phyloP scores from a whole-genome alignment of 176 grass and related monocot genomes.

The Rhynchospora breviuscula region DNA sequence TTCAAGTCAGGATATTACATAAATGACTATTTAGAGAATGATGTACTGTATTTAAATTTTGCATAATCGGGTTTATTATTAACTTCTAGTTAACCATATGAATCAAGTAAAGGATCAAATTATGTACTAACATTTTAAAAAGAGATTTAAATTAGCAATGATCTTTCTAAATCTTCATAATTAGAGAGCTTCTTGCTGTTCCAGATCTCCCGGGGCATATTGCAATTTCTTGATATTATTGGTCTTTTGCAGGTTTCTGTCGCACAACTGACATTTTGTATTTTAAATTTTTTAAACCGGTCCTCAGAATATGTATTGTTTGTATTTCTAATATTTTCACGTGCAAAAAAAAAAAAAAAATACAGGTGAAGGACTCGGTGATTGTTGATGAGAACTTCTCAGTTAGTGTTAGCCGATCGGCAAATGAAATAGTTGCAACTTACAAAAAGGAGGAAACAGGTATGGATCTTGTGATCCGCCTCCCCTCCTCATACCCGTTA shows the following conservation, averaged over 20 bases:
- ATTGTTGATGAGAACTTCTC: slow-evolving; percentile 82
- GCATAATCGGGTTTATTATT: neutral
- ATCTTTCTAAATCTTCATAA: neutral
- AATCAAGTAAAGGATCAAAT: neutral
- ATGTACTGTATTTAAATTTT: neutral
- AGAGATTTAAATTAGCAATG: neutral
- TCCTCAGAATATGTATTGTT: neutral
- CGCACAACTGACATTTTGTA: no score
- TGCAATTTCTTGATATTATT: neutral
- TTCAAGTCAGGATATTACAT: neutral
- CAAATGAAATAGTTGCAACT: slow-evolving; percentile 83
- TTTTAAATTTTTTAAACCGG: neutral
- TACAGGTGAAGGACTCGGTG: slow-evolving; percentile 68
- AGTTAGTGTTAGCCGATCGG: slow-evolving; percentile 61
- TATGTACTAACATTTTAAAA: neutral
- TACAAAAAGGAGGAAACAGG: slow-evolving; percentile 98
- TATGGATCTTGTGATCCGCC: slow-evolving; percentile 86
- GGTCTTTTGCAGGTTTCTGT: neutral
- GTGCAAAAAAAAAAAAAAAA: neutral
- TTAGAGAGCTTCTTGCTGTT: neutral
- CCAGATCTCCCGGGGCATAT: neutral
- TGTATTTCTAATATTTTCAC: neutral
- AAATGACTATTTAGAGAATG: neutral
- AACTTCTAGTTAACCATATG: neutral
- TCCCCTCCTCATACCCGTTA: slow-evolving; percentile 76